phyloP scores from a whole-genome alignment of 768 basidiomycete genomes.

The Amanita polypyramis region DNA sequence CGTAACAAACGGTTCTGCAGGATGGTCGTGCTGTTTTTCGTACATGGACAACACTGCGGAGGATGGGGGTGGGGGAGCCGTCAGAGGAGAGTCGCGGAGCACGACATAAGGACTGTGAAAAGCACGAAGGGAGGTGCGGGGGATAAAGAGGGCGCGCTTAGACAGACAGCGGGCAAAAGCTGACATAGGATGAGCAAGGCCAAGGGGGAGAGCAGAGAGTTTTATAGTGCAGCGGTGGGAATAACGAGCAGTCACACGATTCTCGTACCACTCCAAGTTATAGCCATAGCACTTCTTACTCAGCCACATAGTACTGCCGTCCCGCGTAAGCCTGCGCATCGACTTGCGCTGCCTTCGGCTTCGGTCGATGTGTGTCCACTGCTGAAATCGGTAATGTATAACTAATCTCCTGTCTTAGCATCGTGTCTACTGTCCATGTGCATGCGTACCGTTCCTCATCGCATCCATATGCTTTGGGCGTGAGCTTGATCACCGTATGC shows the following conservation, averaged over 20 bases:
- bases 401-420: constrained; percentile 23
- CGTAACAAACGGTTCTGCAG: constrained; percentile 35
- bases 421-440: not conserved
- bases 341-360: constrained; percentile 33
- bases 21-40: constrained; percentile 51
- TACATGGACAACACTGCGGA: constrained; percentile 28
- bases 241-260: constrained; percentile 15
- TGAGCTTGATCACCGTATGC: constrained; percentile 97
- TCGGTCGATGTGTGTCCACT: constrained; percentile 85
- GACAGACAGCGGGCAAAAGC: not conserved
- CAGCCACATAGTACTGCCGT: constrained; percentile 34
- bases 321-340: constrained; percentile 22
- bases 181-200: not conserved
- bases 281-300: constrained; percentile 2
- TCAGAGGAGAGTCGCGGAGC: constrained; percentile 30
- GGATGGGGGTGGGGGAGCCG: constrained; percentile 23
- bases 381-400: constrained; percentile 87
- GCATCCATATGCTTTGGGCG: constrained; percentile 97
- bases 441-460: constrained; percentile 80
- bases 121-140: not conserved
- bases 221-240: not conserved
- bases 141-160: constrained; percentile 1
- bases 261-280: not conserved
- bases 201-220: not conserved
- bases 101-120: constrained; percentile 60